A percentile compares a stretch with the other conserved stretches of the same genome.
Evolutionary conservation across 2,329 filamentous ascomycete species (phyloP).

Genomic region (Sarocladiaceae sp.): DNA sequence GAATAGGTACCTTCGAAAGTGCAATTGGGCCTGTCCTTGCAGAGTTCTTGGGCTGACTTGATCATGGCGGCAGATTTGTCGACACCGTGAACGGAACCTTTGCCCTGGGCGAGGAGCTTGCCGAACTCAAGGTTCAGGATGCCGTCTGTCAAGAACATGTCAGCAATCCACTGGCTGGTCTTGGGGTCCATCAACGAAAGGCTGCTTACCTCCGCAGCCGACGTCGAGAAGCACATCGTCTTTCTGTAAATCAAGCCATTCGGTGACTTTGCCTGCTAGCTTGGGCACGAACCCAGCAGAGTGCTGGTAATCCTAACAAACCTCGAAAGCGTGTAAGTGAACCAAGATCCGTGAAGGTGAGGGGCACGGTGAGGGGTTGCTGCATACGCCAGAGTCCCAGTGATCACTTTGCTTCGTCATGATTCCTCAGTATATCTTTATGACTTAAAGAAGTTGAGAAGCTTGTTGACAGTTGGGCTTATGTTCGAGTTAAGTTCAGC

Average conservation of each 20-base stretch:
- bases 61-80: constrained; percentile 57
- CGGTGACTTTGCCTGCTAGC: constrained; percentile 50
- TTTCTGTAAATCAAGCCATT: constrained; percentile 51
- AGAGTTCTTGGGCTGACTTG: constrained; percentile 37
- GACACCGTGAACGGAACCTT: constrained; percentile 46
- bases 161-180: neutral
- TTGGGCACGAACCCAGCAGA: constrained; percentile 60
- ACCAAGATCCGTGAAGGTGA: neutral
- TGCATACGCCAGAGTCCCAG: constrained; percentile 9
- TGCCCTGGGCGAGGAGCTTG: constrained; percentile 36
- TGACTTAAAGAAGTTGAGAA: too few relatives aligned
- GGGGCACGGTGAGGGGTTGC: neutral
- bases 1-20: constrained; percentile 37
- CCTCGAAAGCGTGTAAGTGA: constrained; percentile 14
- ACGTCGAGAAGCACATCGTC: constrained; percentile 56
- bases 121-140: constrained; percentile 50
- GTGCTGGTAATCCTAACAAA: constrained; percentile 54
- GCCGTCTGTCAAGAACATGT: constrained; percentile 37
- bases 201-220: constrained; percentile 57
- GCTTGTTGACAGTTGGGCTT: too few relatives aligned
- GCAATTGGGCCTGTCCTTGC: constrained; percentile 29
- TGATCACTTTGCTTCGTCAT: constrained; percentile 9
- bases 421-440: neutral
- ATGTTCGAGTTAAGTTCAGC: too few relatives aligned
- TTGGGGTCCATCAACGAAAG: constrained; percentile 13